Percentiles rank a stretch among this genome's conserved stretches.
These are phyloP conservation scores for Heliocybe sulcata DNA, from an alignment of 1,284 basidiomycete species.

Conservation along the genomic window DNA sequence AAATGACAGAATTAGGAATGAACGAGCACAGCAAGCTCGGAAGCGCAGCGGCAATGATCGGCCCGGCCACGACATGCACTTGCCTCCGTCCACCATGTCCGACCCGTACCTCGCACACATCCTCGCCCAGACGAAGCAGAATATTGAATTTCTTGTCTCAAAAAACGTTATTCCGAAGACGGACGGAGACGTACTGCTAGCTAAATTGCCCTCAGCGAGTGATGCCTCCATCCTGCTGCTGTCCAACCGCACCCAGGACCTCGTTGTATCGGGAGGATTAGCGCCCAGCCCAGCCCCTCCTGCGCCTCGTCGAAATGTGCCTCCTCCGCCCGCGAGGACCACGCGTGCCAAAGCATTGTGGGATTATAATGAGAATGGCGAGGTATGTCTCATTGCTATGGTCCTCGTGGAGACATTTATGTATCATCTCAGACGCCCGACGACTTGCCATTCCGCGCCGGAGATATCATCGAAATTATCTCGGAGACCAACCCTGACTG, in stretches of 20 bases:
- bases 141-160: conserved; percentile 53
- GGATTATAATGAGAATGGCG: conserved; percentile 56
- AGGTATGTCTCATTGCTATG: conserved; percentile 24
- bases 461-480: conserved; percentile 52
- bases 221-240: conserved; percentile 11
- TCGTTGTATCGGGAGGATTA: conserved; percentile 1
- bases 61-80: no score
- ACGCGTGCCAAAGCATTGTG: conserved; percentile 41
- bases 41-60: no score
- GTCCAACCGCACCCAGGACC: conserved; percentile 1
- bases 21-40: no score
- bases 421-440: conserved; percentile 38
- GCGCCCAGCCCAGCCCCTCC: conserved; percentile 12
- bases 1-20: no score
- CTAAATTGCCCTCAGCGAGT: conserved; percentile 32
- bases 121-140: conserved; percentile 53
- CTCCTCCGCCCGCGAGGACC: conserved; percentile 16
- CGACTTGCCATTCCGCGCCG: conserved; percentile 50
- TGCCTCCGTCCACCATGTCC: neutral
- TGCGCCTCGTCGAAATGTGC: conserved; percentile 12
- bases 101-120: conserved; percentile 30
- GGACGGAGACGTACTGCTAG: conserved; percentile 45
- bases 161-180: conserved; percentile 47
- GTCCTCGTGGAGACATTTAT: conserved; percentile 3
- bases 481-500: conserved; percentile 58